These are phyloP conservation scores for Russula griseocarnosa DNA, from an alignment of 768 basidiomycete species.

Conservation along the genomic window DNA sequence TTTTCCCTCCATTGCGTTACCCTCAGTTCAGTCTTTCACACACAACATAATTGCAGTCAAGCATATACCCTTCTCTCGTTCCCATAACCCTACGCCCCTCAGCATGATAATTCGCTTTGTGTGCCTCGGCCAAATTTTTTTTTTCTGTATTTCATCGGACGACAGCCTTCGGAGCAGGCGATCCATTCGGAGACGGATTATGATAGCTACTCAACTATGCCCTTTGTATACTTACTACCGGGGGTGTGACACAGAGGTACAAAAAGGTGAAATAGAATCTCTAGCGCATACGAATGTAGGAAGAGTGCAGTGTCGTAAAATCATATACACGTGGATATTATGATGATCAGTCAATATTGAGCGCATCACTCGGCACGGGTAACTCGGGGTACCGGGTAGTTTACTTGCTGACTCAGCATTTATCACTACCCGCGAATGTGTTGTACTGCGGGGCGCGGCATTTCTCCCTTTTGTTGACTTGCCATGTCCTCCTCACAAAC, in stretches of 20 bases:
- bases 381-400: background rate
- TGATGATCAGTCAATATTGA: too few relatives aligned
- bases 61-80: constrained; percentile 18
- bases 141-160: constrained; percentile 14
- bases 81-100: constrained; percentile 13
- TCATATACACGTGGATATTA: background rate
- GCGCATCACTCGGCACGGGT: too few relatives aligned
- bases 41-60: constrained; percentile 23
- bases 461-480: background rate
- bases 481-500: constrained; percentile 17
- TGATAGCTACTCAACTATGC: constrained; percentile 21
- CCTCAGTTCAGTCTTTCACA: constrained; percentile 3
- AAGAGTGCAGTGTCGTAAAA: background rate
- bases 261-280: constrained; percentile 5
- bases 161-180: constrained; percentile 9
- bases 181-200: constrained; percentile 18
- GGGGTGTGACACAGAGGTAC: background rate
- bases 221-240: constrained; percentile 19
- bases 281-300: background rate
- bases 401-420: background rate
- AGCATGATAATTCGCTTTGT: constrained; percentile 24
- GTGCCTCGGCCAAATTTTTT: constrained; percentile 1
- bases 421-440: background rate
- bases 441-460: background rate
- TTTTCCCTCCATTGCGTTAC: constrained; percentile 21